Evolutionary conservation across 2,329 filamentous ascomycete genomes (phyloP), one percentile per base, ranked within the genome.

Genomic region (Botrytis pseudocinerea): DNA sequence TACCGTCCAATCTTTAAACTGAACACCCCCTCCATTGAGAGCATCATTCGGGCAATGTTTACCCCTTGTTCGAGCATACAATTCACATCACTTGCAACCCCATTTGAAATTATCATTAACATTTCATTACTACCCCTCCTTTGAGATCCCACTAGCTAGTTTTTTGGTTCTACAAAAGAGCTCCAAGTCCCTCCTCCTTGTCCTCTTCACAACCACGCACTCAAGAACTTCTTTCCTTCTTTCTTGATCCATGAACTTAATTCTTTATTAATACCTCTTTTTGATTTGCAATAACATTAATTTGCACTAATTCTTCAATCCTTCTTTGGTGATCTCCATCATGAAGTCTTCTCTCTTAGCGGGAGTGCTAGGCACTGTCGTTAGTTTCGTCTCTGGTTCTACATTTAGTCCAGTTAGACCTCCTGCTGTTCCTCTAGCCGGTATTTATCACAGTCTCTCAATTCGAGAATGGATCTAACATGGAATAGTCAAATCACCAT

Each of bases 391-490:
- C 44, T 73, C 75, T 25, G 76, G 69, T 9, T 91, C 90, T 22
- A 88, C 84, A 1, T 93, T 92, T 79, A 85, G 82, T 57, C 91
- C 91, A 60, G 87, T 88, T 54, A 86, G 90, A 20, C 90, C 91
- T 63, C 91, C 91, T 18, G 87, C 91, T 1, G 84, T 92, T 60
- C 92, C 92, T 25, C 82, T 95, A 59, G 92, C 92, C 69, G 92
- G 78, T 78, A 76, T 63, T 8, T 66, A 71, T 51, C 22, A 57
- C 18, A 18, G 20, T 8, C 8, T 32, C 5, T 35, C 42, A 1
- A 20, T 10, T 22, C 10, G 20, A 71, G 20, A 60, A 32, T 51
- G 8, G 4, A 22, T 54, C 71, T 72, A 35, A 72, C 3, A 20
- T 44, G 25, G 22, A 42, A 5, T 28, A 79, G 78, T 95, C 57